phyloP scores from a whole-genome alignment of 345 rosid species.

The Litchi chinensis region DNA sequence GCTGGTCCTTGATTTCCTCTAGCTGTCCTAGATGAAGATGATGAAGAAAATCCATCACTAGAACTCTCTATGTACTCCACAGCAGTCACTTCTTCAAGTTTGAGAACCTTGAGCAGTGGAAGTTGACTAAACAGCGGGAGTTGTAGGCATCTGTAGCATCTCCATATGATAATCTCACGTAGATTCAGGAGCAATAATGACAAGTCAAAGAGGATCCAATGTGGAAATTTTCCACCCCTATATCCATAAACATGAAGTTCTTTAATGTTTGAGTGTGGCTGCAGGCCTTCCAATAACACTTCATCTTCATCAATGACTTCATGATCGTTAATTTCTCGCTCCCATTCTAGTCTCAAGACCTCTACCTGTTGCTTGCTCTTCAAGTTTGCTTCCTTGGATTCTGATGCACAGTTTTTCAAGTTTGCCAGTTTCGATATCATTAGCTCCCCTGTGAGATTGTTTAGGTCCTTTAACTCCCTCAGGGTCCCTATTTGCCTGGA shows the following conservation, averaged over 20 bases:
- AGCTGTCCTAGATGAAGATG: background rate
- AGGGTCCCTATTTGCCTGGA: background rate
- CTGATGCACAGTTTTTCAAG: conserved; percentile 3
- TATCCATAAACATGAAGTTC: background rate
- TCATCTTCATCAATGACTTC: conserved; percentile 2
- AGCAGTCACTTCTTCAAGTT: background rate
- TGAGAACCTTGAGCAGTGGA: background rate
- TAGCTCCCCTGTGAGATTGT: conserved; percentile 25
- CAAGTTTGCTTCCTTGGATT: conserved; percentile 11
- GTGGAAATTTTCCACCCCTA: background rate
- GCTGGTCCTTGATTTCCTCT: background rate
- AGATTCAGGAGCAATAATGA: conserved; percentile 1
- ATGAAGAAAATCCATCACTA: background rate
- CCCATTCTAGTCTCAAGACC: conserved; percentile 6
- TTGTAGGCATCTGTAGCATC: background rate
- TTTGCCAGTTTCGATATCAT: conserved; percentile 1
- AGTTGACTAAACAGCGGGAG: conserved; percentile 7
- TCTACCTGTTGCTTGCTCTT: conserved; percentile 11
- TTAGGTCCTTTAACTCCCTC: conserved; percentile 1
- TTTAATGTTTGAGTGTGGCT: conserved; percentile 6
- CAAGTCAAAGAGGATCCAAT: background rate
- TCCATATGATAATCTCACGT: background rate
- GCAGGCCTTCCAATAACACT: background rate
- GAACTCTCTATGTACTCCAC: conserved; percentile 7
- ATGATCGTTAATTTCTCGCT: background rate